These are phyloP conservation scores for Penicillium sp. DNA, from an alignment of 2,329 filamentous ascomycete species.

Conservation along the genomic window DNA sequence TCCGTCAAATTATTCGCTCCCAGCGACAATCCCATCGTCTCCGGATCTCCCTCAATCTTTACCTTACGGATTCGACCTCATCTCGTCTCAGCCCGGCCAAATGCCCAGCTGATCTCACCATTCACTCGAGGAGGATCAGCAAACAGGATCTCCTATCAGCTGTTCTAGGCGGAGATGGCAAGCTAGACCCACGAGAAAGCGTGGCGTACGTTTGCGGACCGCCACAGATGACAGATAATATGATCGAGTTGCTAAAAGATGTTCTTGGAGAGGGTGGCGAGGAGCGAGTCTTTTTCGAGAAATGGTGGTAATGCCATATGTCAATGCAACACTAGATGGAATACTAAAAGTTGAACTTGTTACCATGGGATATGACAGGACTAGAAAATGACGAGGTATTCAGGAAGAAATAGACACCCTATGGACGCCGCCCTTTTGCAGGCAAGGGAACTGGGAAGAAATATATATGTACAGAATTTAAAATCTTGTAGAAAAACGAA, in stretches of 20 bases:
- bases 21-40: constrained; percentile 30
- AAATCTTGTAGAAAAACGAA: background rate
- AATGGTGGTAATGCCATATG: constrained; percentile 58
- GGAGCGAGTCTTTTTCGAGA: constrained; percentile 59
- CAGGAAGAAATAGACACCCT: constrained; percentile 17
- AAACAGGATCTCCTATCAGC: constrained; percentile 39
- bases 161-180: constrained; percentile 32
- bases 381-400: constrained; percentile 21
- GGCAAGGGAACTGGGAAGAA: constrained; percentile 15
- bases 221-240: constrained; percentile 67
- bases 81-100: constrained; percentile 9
- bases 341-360: background rate
- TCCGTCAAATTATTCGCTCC: constrained; percentile 40
- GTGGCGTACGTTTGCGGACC: constrained; percentile 70
- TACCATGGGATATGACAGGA: background rate
- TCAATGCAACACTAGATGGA: background rate
- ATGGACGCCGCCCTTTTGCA: constrained; percentile 24
- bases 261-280: constrained; percentile 46
- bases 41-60: constrained; percentile 36
- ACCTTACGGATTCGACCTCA: constrained; percentile 32
- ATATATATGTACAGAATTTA: constrained; percentile 24
- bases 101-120: constrained; percentile 26
- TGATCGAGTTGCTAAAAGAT: constrained; percentile 49
- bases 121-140: constrained; percentile 37
- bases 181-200: constrained; percentile 35